Base-by-base conservation (phyloP, 805 yeast genomes). In the Candida tallmaniae region DNA sequence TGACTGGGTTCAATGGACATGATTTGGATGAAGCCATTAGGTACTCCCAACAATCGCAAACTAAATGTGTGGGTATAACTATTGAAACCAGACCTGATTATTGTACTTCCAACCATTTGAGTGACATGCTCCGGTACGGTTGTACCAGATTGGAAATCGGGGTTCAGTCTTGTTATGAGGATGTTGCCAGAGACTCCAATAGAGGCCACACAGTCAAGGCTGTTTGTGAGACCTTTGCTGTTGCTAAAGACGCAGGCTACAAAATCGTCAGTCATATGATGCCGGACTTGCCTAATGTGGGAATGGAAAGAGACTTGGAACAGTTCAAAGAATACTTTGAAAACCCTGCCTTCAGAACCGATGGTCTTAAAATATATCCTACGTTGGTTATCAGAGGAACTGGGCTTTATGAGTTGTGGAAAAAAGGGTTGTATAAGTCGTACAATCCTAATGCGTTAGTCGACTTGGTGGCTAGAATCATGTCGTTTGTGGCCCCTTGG, bases 251-350 rank as follows among this genome's bases (percentile, higher is more conserved):
- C 60, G 90, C 98, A 1, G 98, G 98, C 10, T 93, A 89, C 62
- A 93, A 93, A 57, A 95, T 93, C 35, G 98, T 93, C 16, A 80
- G 95, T 45, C 98, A 93, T 64, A 93, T 93, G 98, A 93, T 93
- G 98, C 98, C 98, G 11, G 98, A 93, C 68, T 70, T 93, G 50
- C 98, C 98, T 12, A 93, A 93, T 52, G 97, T 93, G 39, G 98
- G 97, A 13, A 86, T 90, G 95, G 98, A 93, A 62, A 76, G 98
- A 57, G 98, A 93, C 57, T 66, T 90, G 39, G 96, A 88, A 52
- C 98, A 93, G 63, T 93, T 93, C 55, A 78, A 82, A 51, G 98
- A 93, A 58, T 93, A 93, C 65, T 93, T 93, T 56, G 97, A 90
- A 50, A 93, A 86, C 57, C 98, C 98, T 1, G 95, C 78, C 19